Evolutionary conservation across 2,329 filamentous ascomycete species (phyloP).

Genomic region (Penicillium olsonii): DNA sequence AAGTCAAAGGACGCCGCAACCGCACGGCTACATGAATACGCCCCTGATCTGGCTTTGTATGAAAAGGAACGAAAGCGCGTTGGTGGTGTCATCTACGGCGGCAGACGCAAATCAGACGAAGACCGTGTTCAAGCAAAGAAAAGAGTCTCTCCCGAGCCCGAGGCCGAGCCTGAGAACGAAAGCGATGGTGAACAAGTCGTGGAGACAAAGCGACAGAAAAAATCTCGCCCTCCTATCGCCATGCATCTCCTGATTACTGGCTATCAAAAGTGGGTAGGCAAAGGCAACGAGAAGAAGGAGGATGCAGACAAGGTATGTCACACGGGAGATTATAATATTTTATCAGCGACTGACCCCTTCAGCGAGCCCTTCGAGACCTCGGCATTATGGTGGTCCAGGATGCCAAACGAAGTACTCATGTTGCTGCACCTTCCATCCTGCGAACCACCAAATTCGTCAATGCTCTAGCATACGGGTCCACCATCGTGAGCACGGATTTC

Average conservation of each 20-base stretch:
- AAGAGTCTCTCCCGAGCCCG: slow-evolving; percentile 34
- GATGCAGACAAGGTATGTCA: slow-evolving; percentile 73
- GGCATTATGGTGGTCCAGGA: slow-evolving; percentile 81
- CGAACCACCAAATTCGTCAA: slow-evolving; percentile 93
- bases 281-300: slow-evolving; percentile 64
- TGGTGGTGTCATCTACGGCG: slow-evolving; percentile 64
- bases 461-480: slow-evolving; percentile 77
- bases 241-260: slow-evolving; percentile 82
- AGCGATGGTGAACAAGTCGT: slow-evolving; percentile 57
- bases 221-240: slow-evolving; percentile 63
- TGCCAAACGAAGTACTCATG: slow-evolving; percentile 73
- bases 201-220: slow-evolving; percentile 64
- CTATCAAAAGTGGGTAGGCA: slow-evolving; percentile 77
- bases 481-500: slow-evolving; percentile 74
- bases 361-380: slow-evolving; percentile 79
- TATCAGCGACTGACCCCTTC: slow-evolving; percentile 13
- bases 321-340: not conserved
- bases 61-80: slow-evolving; percentile 90
- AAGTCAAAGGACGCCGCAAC: slow-evolving; percentile 86
- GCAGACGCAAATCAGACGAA: slow-evolving; percentile 49
- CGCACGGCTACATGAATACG: slow-evolving; percentile 73
- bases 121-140: slow-evolving; percentile 38
- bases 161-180: slow-evolving; percentile 50
- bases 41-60: slow-evolving; percentile 83
- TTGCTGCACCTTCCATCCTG: slow-evolving; percentile 83